Evolutionary conservation across 495 filamentous ascomycete genomes (phyloP), one percentile per base, ranked within the genome.

Genomic region (Xylaria grammica): DNA sequence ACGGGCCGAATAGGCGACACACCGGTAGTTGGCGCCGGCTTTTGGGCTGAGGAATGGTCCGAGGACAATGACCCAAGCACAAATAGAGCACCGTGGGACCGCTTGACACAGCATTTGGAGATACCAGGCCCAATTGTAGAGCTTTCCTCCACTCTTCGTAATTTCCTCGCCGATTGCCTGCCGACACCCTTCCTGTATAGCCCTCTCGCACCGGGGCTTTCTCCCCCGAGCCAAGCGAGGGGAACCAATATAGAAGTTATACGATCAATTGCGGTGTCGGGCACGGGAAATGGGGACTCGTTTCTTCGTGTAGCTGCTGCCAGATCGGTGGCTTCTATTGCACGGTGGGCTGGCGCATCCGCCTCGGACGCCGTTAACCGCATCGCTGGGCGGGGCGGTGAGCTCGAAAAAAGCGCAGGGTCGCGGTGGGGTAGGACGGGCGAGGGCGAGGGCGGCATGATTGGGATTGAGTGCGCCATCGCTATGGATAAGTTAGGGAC

Each of bases 251-350:
- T 38, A 22, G 55, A 50, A n/a, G 76, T 72, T 5, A 84, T 78
- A 5, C 72, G 86, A 19, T 87, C 87, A 0, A 80, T 94, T 6
- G 93, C 86, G 8, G 77, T 95, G 34, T 95, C 91, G 0, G 93
- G 93, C 1, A 96, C 93, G 0, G 93, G 93, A 4, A 96, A 97
- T 65, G 93, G 93, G 0, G 94, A 97, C 70, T 92, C 92, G 0
- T 97, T 96, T 71, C 83, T 97, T 2, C 87, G 91, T 1, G 76
- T 85, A 19, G 82, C 82, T n/a, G 92, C 92, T 2, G 86, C 82
- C 4, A 84, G 90, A 5, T 92, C 91, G 8, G 86, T 87, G 3
- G 89, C 86, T 13, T 86, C 92, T 0, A 90, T 94, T 60, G 83
- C 86, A 11, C 84, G 89, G n/a, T 94, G 89, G 72, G 71, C 67